Evolutionary conservation across 2,329 filamentous ascomycete species (phyloP).

Genomic region (Monosporascus sp.): DNA sequence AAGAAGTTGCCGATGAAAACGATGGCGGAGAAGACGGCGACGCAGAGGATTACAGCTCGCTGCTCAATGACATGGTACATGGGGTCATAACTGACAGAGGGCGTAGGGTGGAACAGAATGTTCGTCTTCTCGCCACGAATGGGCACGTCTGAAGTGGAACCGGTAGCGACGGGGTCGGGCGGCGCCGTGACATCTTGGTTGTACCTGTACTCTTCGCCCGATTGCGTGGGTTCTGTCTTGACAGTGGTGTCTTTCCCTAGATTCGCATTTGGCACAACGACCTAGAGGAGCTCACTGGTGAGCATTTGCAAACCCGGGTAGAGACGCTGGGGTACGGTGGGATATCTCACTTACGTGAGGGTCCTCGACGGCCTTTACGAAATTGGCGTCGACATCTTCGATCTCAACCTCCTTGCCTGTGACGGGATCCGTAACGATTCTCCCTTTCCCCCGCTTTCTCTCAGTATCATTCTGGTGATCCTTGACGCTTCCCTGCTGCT

Average conservation of each 20-base stretch:
- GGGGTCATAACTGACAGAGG: constrained; percentile 81
- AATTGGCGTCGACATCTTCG: constrained; percentile 67
- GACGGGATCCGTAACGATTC: constrained; percentile 77
- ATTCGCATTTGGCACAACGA: constrained; percentile 88
- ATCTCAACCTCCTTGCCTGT: constrained; percentile 84
- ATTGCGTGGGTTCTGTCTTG: constrained; percentile 65
- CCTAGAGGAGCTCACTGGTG: constrained; percentile 30
- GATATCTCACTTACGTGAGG: constrained; percentile 52
- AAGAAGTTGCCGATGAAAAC: constrained; percentile 74
- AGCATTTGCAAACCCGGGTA: not conserved
- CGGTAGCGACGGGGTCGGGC: constrained; percentile 76
- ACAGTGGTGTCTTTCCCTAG: constrained; percentile 68
- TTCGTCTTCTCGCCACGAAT: constrained; percentile 97
- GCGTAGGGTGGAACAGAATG: constrained; percentile 90
- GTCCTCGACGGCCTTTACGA: constrained; percentile 65
- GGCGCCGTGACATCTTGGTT: constrained; percentile 88
- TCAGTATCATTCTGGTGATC: constrained; percentile 37
- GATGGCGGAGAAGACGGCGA: constrained; percentile 66
- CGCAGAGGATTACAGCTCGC: constrained; percentile 64
- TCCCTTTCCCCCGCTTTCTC: constrained; percentile 46
- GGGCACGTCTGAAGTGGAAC: constrained; percentile 86
- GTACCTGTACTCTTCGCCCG: constrained; percentile 72
- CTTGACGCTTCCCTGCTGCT: constrained; percentile 25
- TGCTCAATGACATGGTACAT: constrained; percentile 75
- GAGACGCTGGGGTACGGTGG: no score